phyloP scores from a whole-genome alignment of 345 rosid genomes.

The Populus nigra region DNA sequence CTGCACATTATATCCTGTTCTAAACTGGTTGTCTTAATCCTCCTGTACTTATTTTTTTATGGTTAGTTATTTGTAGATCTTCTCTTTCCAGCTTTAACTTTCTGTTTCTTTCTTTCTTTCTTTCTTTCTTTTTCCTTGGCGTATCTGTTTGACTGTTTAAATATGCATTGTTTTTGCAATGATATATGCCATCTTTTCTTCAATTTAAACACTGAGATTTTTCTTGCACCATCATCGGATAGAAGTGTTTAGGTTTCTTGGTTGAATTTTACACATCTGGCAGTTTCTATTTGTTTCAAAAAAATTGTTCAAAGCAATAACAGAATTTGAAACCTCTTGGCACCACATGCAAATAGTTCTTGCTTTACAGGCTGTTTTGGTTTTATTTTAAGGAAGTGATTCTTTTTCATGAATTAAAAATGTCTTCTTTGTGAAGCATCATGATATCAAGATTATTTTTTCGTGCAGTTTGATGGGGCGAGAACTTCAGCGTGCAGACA shows the following conservation, averaged over 20 bases:
- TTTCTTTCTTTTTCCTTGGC: neutral
- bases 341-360: neutral
- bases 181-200: neutral
- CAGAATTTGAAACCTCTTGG: neutral
- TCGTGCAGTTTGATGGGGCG: constrained; percentile 75
- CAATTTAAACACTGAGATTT: neutral
- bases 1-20: neutral
- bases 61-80: neutral
- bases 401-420: neutral
- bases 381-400: neutral
- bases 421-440: constrained; percentile 8
- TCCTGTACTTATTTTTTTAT: neutral
- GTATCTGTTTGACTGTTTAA: neutral
- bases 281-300: constrained; percentile 6
- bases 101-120: constrained; percentile 3
- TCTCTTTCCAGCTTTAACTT: neutral
- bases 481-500: constrained; percentile 52
- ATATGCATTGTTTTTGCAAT: neutral
- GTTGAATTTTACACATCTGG: neutral
- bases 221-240: neutral
- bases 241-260: neutral
- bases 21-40: neutral
- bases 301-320: neutral
- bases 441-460: constrained; percentile 3
- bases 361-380: neutral